phyloP scores from a whole-genome alignment of 2,329 filamentous ascomycete species.

The Akanthomyces lecanii region DNA sequence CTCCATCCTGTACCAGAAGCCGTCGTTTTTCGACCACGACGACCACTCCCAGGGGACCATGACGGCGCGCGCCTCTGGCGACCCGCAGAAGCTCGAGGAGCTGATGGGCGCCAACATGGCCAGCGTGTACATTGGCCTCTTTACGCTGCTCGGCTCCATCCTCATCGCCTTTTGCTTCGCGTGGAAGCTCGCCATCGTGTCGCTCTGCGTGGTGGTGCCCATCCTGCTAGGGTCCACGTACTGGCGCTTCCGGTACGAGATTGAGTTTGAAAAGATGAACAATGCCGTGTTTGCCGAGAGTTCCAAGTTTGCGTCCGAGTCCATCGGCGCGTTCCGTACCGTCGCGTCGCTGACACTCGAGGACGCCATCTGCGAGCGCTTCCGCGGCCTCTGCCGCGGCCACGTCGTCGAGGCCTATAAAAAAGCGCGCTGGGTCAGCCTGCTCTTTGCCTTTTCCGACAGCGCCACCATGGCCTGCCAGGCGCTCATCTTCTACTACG shows the following conservation, averaged over 20 bases:
- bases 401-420: constrained; percentile 58
- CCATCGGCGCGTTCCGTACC: constrained; percentile 69
- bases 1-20: constrained; percentile 55
- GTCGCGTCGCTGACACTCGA: constrained; percentile 69
- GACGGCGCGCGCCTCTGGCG: constrained; percentile 51
- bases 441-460: constrained; percentile 67
- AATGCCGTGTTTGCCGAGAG: constrained; percentile 64
- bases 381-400: constrained; percentile 51
- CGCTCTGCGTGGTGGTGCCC: constrained; percentile 56
- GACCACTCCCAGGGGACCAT: constrained; percentile 58
- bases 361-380: constrained; percentile 58
- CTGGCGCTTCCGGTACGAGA: constrained; percentile 53
- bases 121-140: constrained; percentile 57
- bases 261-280: constrained; percentile 67
- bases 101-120: constrained; percentile 64
- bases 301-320: constrained; percentile 70
- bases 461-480: constrained; percentile 60
- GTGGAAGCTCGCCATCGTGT: constrained; percentile 72
- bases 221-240: constrained; percentile 45
- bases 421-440: constrained; percentile 57
- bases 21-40: constrained; percentile 57
- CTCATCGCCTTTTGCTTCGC: constrained; percentile 66
- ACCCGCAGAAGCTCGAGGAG: constrained; percentile 58
- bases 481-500: constrained; percentile 65
- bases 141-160: constrained; percentile 61